These are phyloP conservation scores for Adenanthera pavonina DNA, from an alignment of 306 rosid genomes.

Conservation along the genomic window DNA sequence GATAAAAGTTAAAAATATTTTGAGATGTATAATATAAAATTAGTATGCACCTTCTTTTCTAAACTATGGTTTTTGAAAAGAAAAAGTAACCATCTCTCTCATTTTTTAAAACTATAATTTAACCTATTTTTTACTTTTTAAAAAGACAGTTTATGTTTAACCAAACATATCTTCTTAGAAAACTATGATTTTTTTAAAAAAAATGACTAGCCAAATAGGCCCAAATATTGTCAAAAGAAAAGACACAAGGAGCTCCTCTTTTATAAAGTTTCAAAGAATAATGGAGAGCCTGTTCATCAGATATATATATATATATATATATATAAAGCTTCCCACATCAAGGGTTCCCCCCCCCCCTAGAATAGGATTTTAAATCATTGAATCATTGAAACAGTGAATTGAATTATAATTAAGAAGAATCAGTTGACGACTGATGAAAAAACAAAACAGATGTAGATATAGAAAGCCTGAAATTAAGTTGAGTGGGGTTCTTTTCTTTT, in stretches of 20 bases:
- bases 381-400: constrained; percentile 22
- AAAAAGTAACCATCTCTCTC: too few relatives aligned
- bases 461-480: not conserved
- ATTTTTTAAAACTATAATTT: too few relatives aligned
- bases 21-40: too few relatives aligned
- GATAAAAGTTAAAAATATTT: too few relatives aligned
- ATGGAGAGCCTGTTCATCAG: not conserved
- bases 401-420: constrained; percentile 11
- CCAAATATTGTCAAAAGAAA: not conserved
- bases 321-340: not conserved
- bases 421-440: not conserved
- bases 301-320: constrained; percentile 12
- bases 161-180: too few relatives aligned
- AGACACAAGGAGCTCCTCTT: constrained; percentile 27
- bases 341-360: not conserved
- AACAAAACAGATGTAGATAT: constrained; percentile 1
- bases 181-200: too few relatives aligned
- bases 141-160: too few relatives aligned
- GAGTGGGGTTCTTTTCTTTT: not conserved
- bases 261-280: constrained; percentile 12
- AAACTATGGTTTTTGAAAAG: too few relatives aligned
- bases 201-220: too few relatives aligned
- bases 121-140: too few relatives aligned
- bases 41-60: too few relatives aligned
- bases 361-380: not conserved